Evolutionary conservation across 441 rosid genomes (phyloP).

Genomic region (Bocquillonia castaneifolia): DNA sequence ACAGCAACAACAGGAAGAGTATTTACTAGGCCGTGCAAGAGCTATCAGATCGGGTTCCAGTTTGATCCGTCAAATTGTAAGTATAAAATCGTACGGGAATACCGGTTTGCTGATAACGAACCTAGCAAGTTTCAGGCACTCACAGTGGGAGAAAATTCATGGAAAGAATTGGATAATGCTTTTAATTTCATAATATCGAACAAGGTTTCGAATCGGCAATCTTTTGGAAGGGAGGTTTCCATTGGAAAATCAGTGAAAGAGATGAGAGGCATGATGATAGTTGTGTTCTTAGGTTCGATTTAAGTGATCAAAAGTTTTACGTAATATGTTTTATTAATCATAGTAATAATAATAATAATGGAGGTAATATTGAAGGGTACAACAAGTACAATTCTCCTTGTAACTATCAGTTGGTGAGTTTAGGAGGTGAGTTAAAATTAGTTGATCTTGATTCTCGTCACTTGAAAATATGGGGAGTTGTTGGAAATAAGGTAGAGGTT

Average conservation of each 20-base stretch:
- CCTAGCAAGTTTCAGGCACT: constrained; percentile 12
- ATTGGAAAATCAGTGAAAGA: constrained; percentile 12
- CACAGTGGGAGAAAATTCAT: constrained; percentile 15
- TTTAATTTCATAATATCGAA: background rate
- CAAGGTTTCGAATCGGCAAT: background rate
- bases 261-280: background rate
- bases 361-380: background rate
- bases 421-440: constrained; percentile 1
- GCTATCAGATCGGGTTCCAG: constrained; percentile 20
- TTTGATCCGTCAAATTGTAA: background rate
- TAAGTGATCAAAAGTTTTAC: constrained; percentile 9
- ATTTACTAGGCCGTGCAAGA: background rate
- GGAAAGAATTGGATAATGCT: constrained; percentile 1
- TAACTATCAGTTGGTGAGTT: background rate
- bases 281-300: constrained; percentile 5
- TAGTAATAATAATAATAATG: too few species aligned
- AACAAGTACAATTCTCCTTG: background rate
- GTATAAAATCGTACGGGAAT: constrained; percentile 14
- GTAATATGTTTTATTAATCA: background rate
- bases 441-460: constrained; percentile 14
- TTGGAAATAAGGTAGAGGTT: constrained; percentile 10
- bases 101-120: background rate
- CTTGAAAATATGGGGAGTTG: constrained; percentile 15
- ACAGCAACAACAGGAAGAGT: background rate
- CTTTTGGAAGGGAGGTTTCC: constrained; percentile 19